A percentile compares a stretch with the other conserved stretches of the same genome.
Evolutionary conservation across 2,329 filamentous ascomycete species (phyloP).

Genomic region (Pyrenophora teres): DNA sequence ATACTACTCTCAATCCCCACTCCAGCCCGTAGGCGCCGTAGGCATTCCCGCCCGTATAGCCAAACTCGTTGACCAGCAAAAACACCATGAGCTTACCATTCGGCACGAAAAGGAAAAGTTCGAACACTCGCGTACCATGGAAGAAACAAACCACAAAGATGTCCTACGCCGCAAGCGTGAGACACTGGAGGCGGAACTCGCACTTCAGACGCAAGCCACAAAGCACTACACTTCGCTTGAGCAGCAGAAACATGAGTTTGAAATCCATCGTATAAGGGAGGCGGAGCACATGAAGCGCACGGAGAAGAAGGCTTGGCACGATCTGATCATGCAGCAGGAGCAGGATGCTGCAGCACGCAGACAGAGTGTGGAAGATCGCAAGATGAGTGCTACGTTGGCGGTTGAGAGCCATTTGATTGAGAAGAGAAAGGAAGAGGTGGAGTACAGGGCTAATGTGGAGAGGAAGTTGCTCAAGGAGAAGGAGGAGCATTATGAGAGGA

Average conservation of each 20-base stretch:
- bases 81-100: slow-evolving; percentile 37
- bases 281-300: slow-evolving; percentile 39
- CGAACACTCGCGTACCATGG: slow-evolving; percentile 35
- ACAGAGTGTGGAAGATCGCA: slow-evolving; percentile 31
- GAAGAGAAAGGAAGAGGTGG: slow-evolving; percentile 32
- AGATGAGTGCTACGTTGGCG: slow-evolving; percentile 17
- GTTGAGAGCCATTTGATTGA: slow-evolving; percentile 30
- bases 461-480: slow-evolving; percentile 38
- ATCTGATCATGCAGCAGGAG: slow-evolving; percentile 36
- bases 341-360: slow-evolving; percentile 29
- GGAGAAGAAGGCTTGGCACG: slow-evolving; percentile 40
- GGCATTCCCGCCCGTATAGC: slow-evolving; percentile 37
- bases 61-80: slow-evolving; percentile 38
- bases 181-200: slow-evolving; percentile 31
- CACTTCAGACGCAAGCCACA: slow-evolving; percentile 25
- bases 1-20: slow-evolving; percentile 44
- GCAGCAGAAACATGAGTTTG: slow-evolving; percentile 40
- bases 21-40: slow-evolving; percentile 45
- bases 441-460: slow-evolving; percentile 35
- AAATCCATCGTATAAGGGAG: slow-evolving; percentile 36
- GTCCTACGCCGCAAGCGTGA: slow-evolving; percentile 34
- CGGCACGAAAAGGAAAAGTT: slow-evolving; percentile 33
- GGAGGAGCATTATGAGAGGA: slow-evolving; percentile 41
- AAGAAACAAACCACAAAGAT: slow-evolving; percentile 38
- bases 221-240: slow-evolving; percentile 29